phyloP scores from a whole-genome alignment of 2,329 filamentous ascomycete species.

The Neopestalotiopsis sp. region DNA sequence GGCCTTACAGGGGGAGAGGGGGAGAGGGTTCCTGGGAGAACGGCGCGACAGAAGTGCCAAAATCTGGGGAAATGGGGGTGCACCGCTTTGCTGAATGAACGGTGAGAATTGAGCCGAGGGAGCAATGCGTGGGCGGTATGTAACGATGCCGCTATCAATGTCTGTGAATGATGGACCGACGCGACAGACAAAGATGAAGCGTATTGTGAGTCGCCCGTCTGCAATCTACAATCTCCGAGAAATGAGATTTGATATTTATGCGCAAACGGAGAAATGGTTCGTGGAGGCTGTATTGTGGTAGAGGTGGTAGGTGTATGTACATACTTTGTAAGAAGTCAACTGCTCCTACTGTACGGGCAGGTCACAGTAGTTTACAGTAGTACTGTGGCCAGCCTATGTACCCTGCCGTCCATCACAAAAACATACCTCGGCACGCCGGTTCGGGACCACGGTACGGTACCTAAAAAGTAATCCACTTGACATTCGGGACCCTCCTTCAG shows the following conservation, averaged over 20 bases:
- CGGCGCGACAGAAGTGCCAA: background rate
- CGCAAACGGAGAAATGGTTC: background rate
- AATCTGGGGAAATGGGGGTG: background rate
- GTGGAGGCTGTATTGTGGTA: background rate
- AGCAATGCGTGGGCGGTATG: background rate
- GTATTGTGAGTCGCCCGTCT: background rate
- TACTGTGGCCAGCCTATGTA: background rate
- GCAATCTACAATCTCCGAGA: background rate
- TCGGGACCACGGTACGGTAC: background rate
- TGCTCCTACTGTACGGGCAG: no score
- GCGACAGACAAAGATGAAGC: background rate
- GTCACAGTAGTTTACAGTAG: no score
- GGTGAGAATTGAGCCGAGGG: background rate
- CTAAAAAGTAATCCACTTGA: background rate
- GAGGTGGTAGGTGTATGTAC: no score
- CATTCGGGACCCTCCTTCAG: background rate
- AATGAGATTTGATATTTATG: background rate
- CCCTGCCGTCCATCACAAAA: background rate
- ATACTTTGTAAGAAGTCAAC: no score
- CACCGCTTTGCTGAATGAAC: background rate
- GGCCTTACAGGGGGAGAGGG: background rate
- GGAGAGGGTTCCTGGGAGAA: background rate
- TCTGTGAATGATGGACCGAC: background rate
- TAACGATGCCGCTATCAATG: no score
- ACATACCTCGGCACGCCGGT: background rate